Percentiles rank a stretch among this genome's conserved stretches.
phyloP scores from a whole-genome alignment of 306 rosid genomes.

The Rosa persica region DNA sequence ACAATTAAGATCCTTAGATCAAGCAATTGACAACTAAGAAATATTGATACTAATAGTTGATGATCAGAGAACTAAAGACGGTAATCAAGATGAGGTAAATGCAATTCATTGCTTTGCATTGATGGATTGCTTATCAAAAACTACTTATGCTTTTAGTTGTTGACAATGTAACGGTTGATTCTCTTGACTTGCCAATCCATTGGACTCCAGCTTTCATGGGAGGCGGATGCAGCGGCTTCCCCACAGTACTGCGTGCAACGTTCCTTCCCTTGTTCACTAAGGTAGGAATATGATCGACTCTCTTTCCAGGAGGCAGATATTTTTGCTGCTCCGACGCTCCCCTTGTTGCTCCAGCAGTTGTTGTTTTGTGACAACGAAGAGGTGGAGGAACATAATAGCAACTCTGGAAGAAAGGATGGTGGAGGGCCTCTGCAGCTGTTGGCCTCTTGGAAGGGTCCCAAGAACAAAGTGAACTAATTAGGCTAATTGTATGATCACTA shows the following conservation, averaged over 20 bases:
- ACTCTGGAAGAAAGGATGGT: slow-evolving; percentile 9
- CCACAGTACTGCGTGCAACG: not conserved
- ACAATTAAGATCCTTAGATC: no score
- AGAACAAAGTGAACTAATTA: slow-evolving; percentile 11
- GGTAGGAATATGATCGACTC: not conserved
- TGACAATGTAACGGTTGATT: not conserved
- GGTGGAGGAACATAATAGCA: not conserved
- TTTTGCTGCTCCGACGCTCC: slow-evolving; percentile 48
- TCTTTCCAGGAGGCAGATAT: slow-evolving; percentile 47
- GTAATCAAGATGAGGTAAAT: no score
- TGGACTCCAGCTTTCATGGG: slow-evolving; percentile 76
- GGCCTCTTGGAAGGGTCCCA: slow-evolving; percentile 3
- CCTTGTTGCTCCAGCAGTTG: slow-evolving; percentile 43
- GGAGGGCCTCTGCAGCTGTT: slow-evolving; percentile 7
- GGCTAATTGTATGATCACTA: not conserved
- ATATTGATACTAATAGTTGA: no score
- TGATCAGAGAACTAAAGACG: no score
- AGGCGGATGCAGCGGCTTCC: slow-evolving; percentile 27
- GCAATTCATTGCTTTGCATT: no score
- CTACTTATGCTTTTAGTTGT: not conserved
- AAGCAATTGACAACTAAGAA: no score
- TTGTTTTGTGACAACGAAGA: not conserved
- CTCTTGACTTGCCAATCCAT: slow-evolving; percentile 55
- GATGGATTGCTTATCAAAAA: no score
- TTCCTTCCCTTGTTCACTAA: not conserved